Base-by-base conservation (phyloP, 441 rosid genomes). In the Cnidoscolus chayamansa region DNA sequence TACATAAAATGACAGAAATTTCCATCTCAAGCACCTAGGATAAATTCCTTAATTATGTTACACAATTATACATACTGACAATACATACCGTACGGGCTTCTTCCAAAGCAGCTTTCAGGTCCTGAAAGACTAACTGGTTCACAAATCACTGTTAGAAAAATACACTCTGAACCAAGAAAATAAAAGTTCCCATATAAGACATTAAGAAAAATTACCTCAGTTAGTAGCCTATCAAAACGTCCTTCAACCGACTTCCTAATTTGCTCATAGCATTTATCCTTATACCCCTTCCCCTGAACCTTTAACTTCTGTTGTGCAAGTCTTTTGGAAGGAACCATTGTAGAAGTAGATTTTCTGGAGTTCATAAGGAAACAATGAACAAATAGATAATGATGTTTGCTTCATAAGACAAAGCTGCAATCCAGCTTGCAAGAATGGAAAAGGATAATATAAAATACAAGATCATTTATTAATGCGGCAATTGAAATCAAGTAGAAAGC, bases 181-280 rank as follows among this genome's bases (percentile, higher is more conserved):
- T 57, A 16, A 43, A 25, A 25, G 25, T 25, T 37, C 20, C 55
- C 48, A 13, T 31, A 61, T 11, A 49, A 68, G 48, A 74, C 57
- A 64, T 50, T 43, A 65, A 75, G 51, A 60, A 37, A 74, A 54
- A 72, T 13, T 40, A 88, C 90, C 88, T 90, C 98, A 51, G 90
- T 83, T 72, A 96, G 84, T 81, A 96, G 97, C 83, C 79, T 87
- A 80, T 91, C 84, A 72, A 96, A 96, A 47, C 99, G 88, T 76
- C 66, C 84, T 85, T 93, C 99, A 68, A 91, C 97, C 4, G 98
- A 78, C 84, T 88, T 93, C 78, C 97, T 83, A 74, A 96, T 89
- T 70, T 89, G 90, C 83, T 93, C 99, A 43, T 96, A 96, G 86
- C 99, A 96, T 85, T 91, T 96, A 81, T 96, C 98, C 88, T 91